Conservation (phyloP, 2,329 filamentous ascomycete species). For the Botryotinia globosa region DNA sequence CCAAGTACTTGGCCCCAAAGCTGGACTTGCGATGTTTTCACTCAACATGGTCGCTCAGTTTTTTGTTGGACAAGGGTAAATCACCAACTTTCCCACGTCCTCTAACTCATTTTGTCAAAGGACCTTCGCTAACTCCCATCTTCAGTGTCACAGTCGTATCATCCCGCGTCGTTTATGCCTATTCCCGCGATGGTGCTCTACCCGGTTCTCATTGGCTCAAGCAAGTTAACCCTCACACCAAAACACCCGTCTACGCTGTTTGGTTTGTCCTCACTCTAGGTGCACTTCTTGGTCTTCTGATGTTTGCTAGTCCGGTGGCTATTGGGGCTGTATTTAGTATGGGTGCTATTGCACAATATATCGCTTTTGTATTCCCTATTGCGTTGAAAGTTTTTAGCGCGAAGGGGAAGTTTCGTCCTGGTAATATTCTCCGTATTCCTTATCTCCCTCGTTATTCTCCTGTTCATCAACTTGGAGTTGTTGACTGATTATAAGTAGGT, state of each 20-base stretch:
- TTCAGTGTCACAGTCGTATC: conserved; percentile 55
- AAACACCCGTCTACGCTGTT: conserved; percentile 68
- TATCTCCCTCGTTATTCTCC: neutral
- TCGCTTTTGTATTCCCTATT: conserved; percentile 58
- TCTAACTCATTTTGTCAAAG: rapidly evolving
- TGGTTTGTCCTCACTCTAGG: conserved; percentile 63
- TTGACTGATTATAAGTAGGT: conserved; percentile 12
- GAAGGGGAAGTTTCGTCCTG: conserved; percentile 60
- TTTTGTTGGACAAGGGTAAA: conserved; percentile 66
- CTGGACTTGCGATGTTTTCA: conserved; percentile 59
- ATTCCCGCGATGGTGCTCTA: conserved; percentile 70
- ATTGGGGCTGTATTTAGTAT: conserved; percentile 69
- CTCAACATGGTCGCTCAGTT: conserved; percentile 69
- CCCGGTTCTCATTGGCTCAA: conserved; percentile 58
- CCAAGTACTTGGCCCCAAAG: conserved; percentile 59
- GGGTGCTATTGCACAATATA: conserved; percentile 65
- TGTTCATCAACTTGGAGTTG: neutral
- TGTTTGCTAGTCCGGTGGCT: conserved; percentile 61
- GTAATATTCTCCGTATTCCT: conserved; percentile 33
- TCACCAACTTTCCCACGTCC: rapidly evolving
- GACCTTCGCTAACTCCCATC: rapidly evolving
- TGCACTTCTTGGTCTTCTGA: conserved; percentile 58
- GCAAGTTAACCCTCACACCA: conserved; percentile 56
- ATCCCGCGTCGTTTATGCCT: conserved; percentile 68
- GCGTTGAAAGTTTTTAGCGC: conserved; percentile 59